Percentiles rank a stretch among this genome's conserved stretches.
phyloP scores from a whole-genome alignment of 805 yeast species.

The Yamadazyma endophytica region DNA sequence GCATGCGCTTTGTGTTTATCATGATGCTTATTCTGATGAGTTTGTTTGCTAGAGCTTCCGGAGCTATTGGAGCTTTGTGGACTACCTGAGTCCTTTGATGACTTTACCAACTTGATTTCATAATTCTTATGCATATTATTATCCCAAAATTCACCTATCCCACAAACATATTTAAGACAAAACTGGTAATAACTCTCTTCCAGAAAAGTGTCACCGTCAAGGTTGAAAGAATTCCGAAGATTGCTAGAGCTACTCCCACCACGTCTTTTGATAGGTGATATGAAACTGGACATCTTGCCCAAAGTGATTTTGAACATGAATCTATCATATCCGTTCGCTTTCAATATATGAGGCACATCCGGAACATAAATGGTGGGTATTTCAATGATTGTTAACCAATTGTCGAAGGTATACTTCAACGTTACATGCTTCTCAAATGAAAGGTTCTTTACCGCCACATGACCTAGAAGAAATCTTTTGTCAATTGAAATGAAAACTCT shows the following conservation, averaged over 20 bases:
- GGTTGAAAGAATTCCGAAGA: slow-evolving; percentile 5
- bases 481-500: slow-evolving; percentile 56
- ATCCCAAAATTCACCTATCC: slow-evolving; percentile 67
- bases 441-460: slow-evolving; percentile 73
- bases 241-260: too few relatives aligned
- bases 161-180: slow-evolving; percentile 54
- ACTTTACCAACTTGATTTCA: slow-evolving; percentile 41
- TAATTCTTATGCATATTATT: slow-evolving; percentile 63
- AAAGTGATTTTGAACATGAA: slow-evolving; percentile 63
- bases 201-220: slow-evolving; percentile 3
- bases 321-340: slow-evolving; percentile 57
- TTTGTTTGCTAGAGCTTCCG: slow-evolving; percentile 1
- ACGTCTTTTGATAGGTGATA: slow-evolving; percentile 13
- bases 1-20: too few relatives aligned
- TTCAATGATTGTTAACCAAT: slow-evolving; percentile 74
- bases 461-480: slow-evolving; percentile 59
- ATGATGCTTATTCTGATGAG: background rate
- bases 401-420: slow-evolving; percentile 70
- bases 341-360: slow-evolving; percentile 49
- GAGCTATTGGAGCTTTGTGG: slow-evolving; percentile 2
- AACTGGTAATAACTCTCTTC: slow-evolving; percentile 31
- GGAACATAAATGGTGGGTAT: slow-evolving; percentile 58
- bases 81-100: too few relatives aligned
- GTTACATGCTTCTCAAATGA: slow-evolving; percentile 65
- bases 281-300: slow-evolving; percentile 35